A percentile compares a stretch with the other conserved stretches of the same genome.
These are phyloP conservation scores for Parastagonospora avenae DNA, from an alignment of 2,329 filamentous ascomycete species.

Conservation along the genomic window DNA sequence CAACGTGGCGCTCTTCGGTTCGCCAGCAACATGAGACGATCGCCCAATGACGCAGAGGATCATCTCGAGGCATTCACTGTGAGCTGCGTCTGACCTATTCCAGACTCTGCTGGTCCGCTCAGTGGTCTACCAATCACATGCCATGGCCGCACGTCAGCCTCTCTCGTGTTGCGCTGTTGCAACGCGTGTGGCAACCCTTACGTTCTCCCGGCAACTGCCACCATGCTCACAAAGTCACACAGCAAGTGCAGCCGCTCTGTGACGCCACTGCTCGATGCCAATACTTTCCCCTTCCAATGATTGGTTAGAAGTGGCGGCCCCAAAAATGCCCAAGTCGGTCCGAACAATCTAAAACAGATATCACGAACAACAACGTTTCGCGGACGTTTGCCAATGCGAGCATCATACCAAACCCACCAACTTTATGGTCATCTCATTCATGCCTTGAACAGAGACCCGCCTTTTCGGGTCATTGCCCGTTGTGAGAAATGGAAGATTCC, in stretches of 20 bases:
- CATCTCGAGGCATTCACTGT: slow-evolving; percentile 14
- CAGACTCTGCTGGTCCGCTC: slow-evolving; percentile 17
- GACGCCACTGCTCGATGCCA: slow-evolving; percentile 11
- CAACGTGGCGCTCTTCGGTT: slow-evolving; percentile 1
- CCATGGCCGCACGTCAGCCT: slow-evolving; percentile 28
- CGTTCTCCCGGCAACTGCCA: slow-evolving; percentile 7
- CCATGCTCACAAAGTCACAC: slow-evolving; percentile 10
- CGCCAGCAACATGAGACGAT: slow-evolving; percentile 2
- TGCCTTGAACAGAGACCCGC: slow-evolving; percentile 9
- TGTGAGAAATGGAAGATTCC: not conserved
- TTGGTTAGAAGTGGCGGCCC: slow-evolving; percentile 14
- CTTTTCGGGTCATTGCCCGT: not conserved
- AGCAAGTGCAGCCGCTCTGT: not conserved
- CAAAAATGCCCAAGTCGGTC: slow-evolving; percentile 13
- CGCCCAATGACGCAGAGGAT: slow-evolving; percentile 9
- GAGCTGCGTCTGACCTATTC: slow-evolving; percentile 21
- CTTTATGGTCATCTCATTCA: slow-evolving; percentile 20
- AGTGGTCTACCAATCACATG: slow-evolving; percentile 11
- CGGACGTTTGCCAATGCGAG: slow-evolving; percentile 17
- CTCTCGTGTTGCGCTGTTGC: slow-evolving; percentile 23
- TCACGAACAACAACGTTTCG: slow-evolving; percentile 24
- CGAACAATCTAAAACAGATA: slow-evolving; percentile 11
- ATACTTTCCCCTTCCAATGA: slow-evolving; percentile 5
- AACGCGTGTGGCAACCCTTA: slow-evolving; percentile 12
- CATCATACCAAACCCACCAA: slow-evolving; percentile 16